Base-by-base conservation (phyloP, 2,329 filamentous ascomycete genomes). In the Aureobasidium zeae region DNA sequence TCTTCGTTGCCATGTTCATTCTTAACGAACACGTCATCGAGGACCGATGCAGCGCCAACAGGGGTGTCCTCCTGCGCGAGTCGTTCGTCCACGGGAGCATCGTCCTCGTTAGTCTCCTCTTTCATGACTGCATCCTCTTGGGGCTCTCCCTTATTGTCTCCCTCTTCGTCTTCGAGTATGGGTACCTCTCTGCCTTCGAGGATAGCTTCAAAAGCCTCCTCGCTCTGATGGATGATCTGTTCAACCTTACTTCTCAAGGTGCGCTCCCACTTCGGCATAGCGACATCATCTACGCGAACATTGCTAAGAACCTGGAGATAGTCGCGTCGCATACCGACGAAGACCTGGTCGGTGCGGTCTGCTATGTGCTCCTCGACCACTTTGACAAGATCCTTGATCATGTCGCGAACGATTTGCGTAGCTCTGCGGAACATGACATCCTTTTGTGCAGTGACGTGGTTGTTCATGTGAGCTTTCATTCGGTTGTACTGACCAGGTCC, bases 401-500 rank as follows among this genome's bases (percentile, higher is more conserved):
- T 57, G 0, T 48, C 37, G 34, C 60, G 61, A 7, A 75, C 69
- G 3, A 58, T 57, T 1, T 64, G 45, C 0, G 64, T 64, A 0
- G 70, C 69, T 4, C 62, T 49, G 2, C 52, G 48, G 52, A 78
- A 79, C 73, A 79, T 79, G 1, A 48, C 51, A 9, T 60, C 48
- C 2, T 67, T 65, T 3, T 56, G 39, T 0, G 36, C 26, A 0
- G 65, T 56, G 1, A 79, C 64, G 43, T 76, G 64, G 0, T 50
- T 30, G 0, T 44, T 44, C 71, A 79, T 75, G 19, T 60, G 48
- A 0, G 35, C 46, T 49, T 75, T 77, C 70, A 79, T 79, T 2
- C 73, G 65, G 25, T 45, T 57, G 53, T 61, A 76, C 9, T 55
- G 62, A 2, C 75, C 74, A 0, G 26, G 3, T 3, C 70, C 72